These are phyloP conservation scores for Thermothielavioides terrestris DNA, from an alignment of 495 filamentous ascomycete genomes.

Conservation along the genomic window DNA sequence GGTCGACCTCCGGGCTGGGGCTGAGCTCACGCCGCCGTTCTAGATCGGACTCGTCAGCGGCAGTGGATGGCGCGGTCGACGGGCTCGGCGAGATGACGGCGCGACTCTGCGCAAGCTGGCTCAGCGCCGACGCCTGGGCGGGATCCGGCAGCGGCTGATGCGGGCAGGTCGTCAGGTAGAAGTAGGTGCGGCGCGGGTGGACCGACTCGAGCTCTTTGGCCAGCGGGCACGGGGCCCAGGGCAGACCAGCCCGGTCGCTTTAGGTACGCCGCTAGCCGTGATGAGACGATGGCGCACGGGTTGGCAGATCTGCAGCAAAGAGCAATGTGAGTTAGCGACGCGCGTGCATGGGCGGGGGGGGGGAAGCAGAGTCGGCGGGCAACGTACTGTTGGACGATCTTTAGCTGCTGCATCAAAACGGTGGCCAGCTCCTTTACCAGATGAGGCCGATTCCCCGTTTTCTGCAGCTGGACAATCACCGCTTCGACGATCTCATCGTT, in stretches of 20 bases:
- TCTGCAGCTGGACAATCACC: slow-evolving; percentile 83
- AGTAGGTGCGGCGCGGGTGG: slow-evolving; percentile 92
- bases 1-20: slow-evolving; percentile 85
- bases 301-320: slow-evolving; percentile 70
- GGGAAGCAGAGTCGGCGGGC: neutral
- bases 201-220: slow-evolving; percentile 87
- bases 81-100: slow-evolving; percentile 76
- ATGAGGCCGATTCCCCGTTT: slow-evolving; percentile 87
- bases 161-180: slow-evolving; percentile 78
- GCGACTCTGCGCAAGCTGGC: slow-evolving; percentile 35
- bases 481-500: slow-evolving; percentile 92
- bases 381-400: slow-evolving; percentile 84
- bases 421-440: slow-evolving; percentile 89
- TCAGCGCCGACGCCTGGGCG: slow-evolving; percentile 33
- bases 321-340: slow-evolving; percentile 27
- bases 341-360: neutral
- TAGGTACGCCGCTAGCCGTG: slow-evolving; percentile 78
- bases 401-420: slow-evolving; percentile 64
- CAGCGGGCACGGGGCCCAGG: slow-evolving; percentile 71
- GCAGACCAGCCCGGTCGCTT: slow-evolving; percentile 77
- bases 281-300: slow-evolving; percentile 88
- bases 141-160: slow-evolving; percentile 76
- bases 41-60: slow-evolving; percentile 57
- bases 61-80: slow-evolving; percentile 58
- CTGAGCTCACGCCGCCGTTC: slow-evolving; percentile 69